Conservation (phyloP, 768 basidiomycete genomes). For the Amanita molliuscula region DNA sequence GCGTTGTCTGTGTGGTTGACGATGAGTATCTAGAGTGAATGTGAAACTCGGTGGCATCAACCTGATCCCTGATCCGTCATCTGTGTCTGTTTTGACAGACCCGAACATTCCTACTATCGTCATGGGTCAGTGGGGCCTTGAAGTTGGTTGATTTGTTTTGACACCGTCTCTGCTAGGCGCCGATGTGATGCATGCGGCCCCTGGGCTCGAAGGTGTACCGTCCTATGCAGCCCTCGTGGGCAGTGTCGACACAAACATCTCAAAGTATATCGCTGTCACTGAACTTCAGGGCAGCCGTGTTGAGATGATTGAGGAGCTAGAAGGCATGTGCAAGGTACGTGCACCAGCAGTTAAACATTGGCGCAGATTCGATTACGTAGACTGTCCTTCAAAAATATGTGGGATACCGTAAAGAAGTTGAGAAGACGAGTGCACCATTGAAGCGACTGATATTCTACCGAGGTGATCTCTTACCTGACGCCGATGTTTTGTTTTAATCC, state of each 20-base stretch:
- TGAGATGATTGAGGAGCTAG: slow-evolving; percentile 63
- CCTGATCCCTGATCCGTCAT: slow-evolving; percentile 52
- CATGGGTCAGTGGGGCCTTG: slow-evolving; percentile 38
- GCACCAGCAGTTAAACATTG: not conserved
- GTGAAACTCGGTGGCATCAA: slow-evolving; percentile 83
- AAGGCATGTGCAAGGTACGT: slow-evolving; percentile 49
- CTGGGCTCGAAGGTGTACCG: slow-evolving; percentile 59
- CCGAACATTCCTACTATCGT: slow-evolving; percentile 65
- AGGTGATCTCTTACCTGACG: slow-evolving; percentile 27
- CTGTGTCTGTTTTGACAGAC: slow-evolving; percentile 49
- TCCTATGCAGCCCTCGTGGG: slow-evolving; percentile 72
- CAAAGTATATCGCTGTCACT: slow-evolving; percentile 51
- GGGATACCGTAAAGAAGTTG: slow-evolving; percentile 35
- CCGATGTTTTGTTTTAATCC: slow-evolving; percentile 8
- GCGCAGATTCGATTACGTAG: slow-evolving; percentile 20
- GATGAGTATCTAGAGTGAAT: slow-evolving; percentile 43
- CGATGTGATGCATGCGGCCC: slow-evolving; percentile 73
- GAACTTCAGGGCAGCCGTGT: slow-evolving; percentile 47
- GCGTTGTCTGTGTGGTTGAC: not conserved
- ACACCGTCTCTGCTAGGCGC: slow-evolving; percentile 34
- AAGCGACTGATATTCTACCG: slow-evolving; percentile 65
- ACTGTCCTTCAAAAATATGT: slow-evolving; percentile 43
- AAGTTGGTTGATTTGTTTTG: not conserved
- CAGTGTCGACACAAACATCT: slow-evolving; percentile 59
- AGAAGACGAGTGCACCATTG: slow-evolving; percentile 35